phyloP scores from a whole-genome alignment of 1,284 basidiomycete genomes.

The Cryptococcus sp. region DNA sequence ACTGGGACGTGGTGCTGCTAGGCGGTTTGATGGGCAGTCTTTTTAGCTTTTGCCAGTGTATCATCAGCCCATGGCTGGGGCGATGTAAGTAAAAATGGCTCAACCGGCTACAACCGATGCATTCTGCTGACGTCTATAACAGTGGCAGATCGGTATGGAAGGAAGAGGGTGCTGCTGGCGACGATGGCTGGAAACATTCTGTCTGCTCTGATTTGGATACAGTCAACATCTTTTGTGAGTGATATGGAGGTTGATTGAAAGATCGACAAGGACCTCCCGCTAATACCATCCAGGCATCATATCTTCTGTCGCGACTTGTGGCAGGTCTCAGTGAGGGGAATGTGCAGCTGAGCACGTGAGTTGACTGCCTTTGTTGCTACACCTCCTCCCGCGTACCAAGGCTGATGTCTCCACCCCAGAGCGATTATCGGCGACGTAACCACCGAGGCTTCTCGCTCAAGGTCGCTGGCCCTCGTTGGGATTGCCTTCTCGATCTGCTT shows the following conservation, averaged over 20 bases:
- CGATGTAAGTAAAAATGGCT: conserved; percentile 45
- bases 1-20: conserved; percentile 49
- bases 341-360: conserved; percentile 53
- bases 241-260: not conserved
- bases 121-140: not conserved
- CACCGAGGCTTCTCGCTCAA: conserved; percentile 68
- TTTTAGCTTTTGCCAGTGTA: conserved; percentile 81
- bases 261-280: not conserved
- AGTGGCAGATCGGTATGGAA: conserved; percentile 70
- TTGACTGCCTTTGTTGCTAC: conserved; percentile 1
- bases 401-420: conserved; percentile 48
- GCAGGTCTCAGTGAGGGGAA: conserved; percentile 80
- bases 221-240: conserved; percentile 70
- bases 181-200: conserved; percentile 90
- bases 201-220: conserved; percentile 80
- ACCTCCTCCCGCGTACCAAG: not conserved
- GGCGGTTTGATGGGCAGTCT: conserved; percentile 83
- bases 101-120: not conserved
- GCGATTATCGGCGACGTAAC: conserved; percentile 87
- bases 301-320: conserved; percentile 80
- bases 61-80: conserved; percentile 81
- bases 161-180: conserved; percentile 70
- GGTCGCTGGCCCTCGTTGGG: conserved; percentile 82
- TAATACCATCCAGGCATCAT: conserved; percentile 53
- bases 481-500: conserved; percentile 92